A percentile compares a stretch with the other conserved stretches of the same genome.
phyloP scores from a whole-genome alignment of 176 grass and related monocot species.

The Oryza rufipogon region DNA sequence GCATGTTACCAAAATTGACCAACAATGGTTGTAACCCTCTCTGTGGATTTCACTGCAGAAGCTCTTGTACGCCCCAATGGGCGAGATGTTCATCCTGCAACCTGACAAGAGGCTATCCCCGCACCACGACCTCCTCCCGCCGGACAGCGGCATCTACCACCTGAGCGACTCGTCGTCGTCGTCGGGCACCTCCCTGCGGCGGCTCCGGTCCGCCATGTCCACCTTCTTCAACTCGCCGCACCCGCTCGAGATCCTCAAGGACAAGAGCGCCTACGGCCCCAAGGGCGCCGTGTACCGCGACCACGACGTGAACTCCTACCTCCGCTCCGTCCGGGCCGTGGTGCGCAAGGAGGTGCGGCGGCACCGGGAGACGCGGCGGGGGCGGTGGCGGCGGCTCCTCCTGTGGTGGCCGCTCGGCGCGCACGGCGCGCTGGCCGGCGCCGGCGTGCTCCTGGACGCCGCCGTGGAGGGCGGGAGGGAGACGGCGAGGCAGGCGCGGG shows the following conservation, averaged over 20 bases:
- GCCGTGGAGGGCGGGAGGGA: slow-evolving; percentile 44
- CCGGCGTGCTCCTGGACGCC: slow-evolving; percentile 39
- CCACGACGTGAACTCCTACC: slow-evolving; percentile 85
- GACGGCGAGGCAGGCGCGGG: slow-evolving; percentile 40
- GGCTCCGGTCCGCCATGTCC: slow-evolving; percentile 57
- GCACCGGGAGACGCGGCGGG: slow-evolving; percentile 45
- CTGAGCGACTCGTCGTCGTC: slow-evolving; percentile 31
- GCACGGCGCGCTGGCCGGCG: slow-evolving; percentile 21
- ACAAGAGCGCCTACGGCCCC: slow-evolving; percentile 70
- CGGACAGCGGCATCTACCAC: slow-evolving; percentile 69
- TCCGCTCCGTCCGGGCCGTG: slow-evolving; percentile 68
- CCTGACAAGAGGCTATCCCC: slow-evolving; percentile 81
- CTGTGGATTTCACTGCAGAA: slow-evolving; percentile 56
- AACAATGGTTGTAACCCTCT: not conserved
- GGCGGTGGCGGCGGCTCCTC: slow-evolving; percentile 37
- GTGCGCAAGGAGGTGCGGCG: slow-evolving; percentile 64
- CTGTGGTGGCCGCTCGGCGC: slow-evolving; percentile 64
- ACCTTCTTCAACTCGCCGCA: slow-evolving; percentile 93
- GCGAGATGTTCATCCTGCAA: slow-evolving; percentile 83
- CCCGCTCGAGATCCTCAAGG: slow-evolving; percentile 86
- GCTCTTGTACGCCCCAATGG: slow-evolving; percentile 91
- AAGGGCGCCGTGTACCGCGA: slow-evolving; percentile 75
- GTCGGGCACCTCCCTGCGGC: slow-evolving; percentile 36
- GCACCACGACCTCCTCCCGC: slow-evolving; percentile 83
- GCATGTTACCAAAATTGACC: not conserved